Evolutionary conservation across 1,139 yeast genomes (phyloP), one percentile per base, ranked within the genome.

Genomic region (Yueomyces sp.): DNA sequence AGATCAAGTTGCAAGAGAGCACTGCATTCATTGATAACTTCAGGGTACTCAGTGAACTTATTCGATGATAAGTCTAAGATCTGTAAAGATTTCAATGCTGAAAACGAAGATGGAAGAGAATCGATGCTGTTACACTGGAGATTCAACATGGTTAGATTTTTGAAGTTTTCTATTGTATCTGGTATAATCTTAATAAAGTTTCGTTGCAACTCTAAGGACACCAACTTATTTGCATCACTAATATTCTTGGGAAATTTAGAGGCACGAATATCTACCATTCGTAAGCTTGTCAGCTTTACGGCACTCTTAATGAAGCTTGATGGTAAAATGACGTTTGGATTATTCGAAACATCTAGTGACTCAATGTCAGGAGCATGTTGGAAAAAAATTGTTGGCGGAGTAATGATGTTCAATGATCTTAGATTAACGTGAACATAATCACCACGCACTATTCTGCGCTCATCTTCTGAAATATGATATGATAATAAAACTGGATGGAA

Each of bases 291-390:
- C 50, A 87, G 67, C 54, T 82, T 82, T 41, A 76, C 73, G 52
- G 95, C 82, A 28, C 84, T 76, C 57, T 86, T 95, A 51, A 87
- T 79, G 57, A 87, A 87, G 58, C 86, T 95, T 46, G 78, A 65
- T 0, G 96, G 95, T 34, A 87, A 68, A 46, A 79, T 76, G 42
- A 89, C 80, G 26, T 94, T 81, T 7, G 95, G 95, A 59, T 89
- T 87, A 49, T 82, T 78, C 1, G 93, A 83, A 12, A 86, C 87
- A 59, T 87, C 91, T 49, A 89, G 69, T 50, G 79, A 73, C 51
- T 81, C 85, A 46, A 87, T 84, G 50, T 85, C 93, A 45, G 80
- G 75, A 1, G 95, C 84, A 50, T 80, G 86, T 51, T 78, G 83
- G 55, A 81, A 89, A 53, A 87, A 76, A 37, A 81, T 72, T 42